These are phyloP conservation scores for Ogataea salicorniae DNA, from an alignment of 805 yeast genomes.

Conservation along the genomic window DNA sequence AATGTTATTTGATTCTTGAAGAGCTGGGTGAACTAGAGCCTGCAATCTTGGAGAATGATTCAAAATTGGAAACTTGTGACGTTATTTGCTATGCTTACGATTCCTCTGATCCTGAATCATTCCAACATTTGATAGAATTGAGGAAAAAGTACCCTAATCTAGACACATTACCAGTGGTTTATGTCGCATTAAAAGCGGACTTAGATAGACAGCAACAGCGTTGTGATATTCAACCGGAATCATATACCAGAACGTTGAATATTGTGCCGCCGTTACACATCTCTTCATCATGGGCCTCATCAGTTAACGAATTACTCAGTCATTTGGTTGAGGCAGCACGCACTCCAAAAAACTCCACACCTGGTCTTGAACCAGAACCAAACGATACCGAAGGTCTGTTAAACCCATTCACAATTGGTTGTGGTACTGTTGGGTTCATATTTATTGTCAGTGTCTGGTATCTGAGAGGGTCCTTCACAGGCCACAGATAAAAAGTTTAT, in stretches of 20 bases:
- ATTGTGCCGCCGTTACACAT: constrained; percentile 85
- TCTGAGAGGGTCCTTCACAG: constrained; percentile 41
- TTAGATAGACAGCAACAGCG: constrained; percentile 93
- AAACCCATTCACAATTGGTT: constrained; percentile 55
- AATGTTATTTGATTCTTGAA: constrained; percentile 84
- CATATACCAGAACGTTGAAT: constrained; percentile 59
- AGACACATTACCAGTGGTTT: constrained; percentile 71
- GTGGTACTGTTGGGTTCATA: constrained; percentile 66
- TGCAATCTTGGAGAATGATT: constrained; percentile 68
- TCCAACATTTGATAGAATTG: constrained; percentile 73
- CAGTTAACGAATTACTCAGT: constrained; percentile 76
- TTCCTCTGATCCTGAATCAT: constrained; percentile 93
- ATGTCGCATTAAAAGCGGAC: constrained; percentile 93
- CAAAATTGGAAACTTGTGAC: constrained; percentile 78
- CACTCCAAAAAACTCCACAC: constrained; percentile 71
- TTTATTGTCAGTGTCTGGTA: constrained; percentile 60
- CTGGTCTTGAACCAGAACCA: constrained; percentile 66
- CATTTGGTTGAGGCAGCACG: constrained; percentile 87
- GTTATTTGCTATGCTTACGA: constrained; percentile 88
- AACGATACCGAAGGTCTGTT: constrained; percentile 37
- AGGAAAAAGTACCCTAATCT: constrained; percentile 52
- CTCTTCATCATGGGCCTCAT: constrained; percentile 84
- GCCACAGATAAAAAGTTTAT: background rate
- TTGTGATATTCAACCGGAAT: constrained; percentile 80
- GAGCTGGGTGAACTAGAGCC: constrained; percentile 86